phyloP scores from a whole-genome alignment of 1,284 basidiomycete species.

The Cryptococcus floricola region DNA sequence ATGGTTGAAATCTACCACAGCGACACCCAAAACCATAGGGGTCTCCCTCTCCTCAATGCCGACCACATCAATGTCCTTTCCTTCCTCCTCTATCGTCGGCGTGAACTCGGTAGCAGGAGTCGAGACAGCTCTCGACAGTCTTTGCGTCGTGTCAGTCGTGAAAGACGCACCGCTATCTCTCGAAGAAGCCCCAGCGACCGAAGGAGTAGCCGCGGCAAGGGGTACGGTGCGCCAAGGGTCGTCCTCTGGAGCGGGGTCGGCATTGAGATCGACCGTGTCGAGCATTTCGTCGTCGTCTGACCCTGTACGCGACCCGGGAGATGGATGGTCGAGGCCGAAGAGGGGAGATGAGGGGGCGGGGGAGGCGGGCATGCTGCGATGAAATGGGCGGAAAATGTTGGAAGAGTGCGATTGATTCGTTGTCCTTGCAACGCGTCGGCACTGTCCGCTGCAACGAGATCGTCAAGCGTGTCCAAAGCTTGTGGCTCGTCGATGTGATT shows the following conservation, averaged over 20 bases:
- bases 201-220: background rate
- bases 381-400: background rate
- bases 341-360: background rate
- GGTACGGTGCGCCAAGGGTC: conserved; percentile 4
- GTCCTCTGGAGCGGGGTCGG: conserved; percentile 1
- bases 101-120: conserved; percentile 2
- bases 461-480: too few relatives aligned
- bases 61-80: conserved; percentile 66
- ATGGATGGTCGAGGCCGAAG: too few relatives aligned
- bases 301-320: background rate
- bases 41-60: conserved; percentile 53
- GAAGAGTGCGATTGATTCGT: background rate
- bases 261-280: conserved; percentile 13
- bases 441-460: too few relatives aligned
- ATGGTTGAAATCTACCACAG: conserved; percentile 86
- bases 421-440: too few relatives aligned
- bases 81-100: conserved; percentile 52
- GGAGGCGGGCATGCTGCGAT: background rate
- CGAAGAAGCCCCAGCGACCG: background rate
- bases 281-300: conserved; percentile 2
- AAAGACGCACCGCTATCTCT: conserved; percentile 3
- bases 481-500: too few relatives aligned
- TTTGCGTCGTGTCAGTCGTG: conserved; percentile 4
- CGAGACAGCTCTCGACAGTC: conserved; percentile 3
- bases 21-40: conserved; percentile 64